Evolutionary conservation across 352 stramenopile species (phyloP).

Genomic region (Thraustotheca clavata): DNA sequence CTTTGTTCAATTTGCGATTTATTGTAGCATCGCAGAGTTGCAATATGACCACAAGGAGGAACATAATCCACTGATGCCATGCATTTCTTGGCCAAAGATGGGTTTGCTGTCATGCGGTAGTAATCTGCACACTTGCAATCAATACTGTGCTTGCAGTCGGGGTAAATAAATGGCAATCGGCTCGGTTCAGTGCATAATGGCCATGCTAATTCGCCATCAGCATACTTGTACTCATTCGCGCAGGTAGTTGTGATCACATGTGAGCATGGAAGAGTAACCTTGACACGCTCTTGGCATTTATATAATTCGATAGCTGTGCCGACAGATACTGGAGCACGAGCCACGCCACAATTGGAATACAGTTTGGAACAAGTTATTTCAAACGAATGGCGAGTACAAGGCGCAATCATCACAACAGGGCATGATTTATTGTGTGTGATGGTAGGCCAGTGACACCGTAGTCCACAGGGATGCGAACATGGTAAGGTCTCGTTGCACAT

Average conservation of each 20-base stretch:
- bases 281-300: conserved; percentile 42
- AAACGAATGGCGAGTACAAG: conserved; percentile 45
- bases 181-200: conserved; percentile 48
- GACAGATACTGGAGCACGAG: conserved; percentile 28
- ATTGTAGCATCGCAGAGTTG: conserved; percentile 50
- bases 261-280: conserved; percentile 51
- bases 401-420: conserved; percentile 45
- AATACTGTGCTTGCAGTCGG: conserved; percentile 55
- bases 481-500: conserved; percentile 44
- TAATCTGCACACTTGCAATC: conserved; percentile 61
- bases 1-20: conserved; percentile 29
- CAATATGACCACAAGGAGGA: conserved; percentile 52
- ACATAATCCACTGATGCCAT: conserved; percentile 48
- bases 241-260: conserved; percentile 51
- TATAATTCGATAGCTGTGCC: conserved; percentile 39
- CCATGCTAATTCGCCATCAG: conserved; percentile 27
- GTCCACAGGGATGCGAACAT: conserved; percentile 58
- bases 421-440: conserved; percentile 56
- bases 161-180: conserved; percentile 55
- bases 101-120: conserved; percentile 31
- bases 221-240: conserved; percentile 35
- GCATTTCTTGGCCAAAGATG: conserved; percentile 37
- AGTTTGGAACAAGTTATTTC: conserved; percentile 44
- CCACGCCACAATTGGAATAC: no score
- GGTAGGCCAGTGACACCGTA: conserved; percentile 62